These are phyloP conservation scores for Populus deltoides DNA, from an alignment of 345 rosid genomes.

Conservation along the genomic window DNA sequence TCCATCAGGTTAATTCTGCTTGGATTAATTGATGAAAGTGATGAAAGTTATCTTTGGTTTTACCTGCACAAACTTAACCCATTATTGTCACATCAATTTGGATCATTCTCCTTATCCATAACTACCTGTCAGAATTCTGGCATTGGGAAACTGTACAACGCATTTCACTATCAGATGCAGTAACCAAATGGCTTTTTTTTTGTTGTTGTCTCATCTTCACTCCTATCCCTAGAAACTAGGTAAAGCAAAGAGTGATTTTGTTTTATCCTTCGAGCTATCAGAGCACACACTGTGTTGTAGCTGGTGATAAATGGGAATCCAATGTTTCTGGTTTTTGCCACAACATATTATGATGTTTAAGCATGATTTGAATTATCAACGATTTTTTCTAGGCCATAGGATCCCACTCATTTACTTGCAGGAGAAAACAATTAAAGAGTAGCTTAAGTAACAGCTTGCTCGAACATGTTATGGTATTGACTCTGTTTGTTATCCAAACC, in stretches of 20 bases:
- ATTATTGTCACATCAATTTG: neutral
- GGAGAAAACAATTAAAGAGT: neutral
- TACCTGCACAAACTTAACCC: neutral
- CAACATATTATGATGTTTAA: neutral
- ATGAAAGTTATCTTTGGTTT: neutral
- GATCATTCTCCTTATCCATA: neutral
- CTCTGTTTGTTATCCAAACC: too few species aligned
- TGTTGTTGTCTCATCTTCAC: neutral
- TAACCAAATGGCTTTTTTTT: too few species aligned
- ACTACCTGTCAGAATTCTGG: neutral
- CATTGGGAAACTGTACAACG: neutral
- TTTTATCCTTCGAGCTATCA: neutral
- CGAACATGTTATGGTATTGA: neutral
- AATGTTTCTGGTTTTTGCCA: neutral
- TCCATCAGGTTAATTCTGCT: neutral
- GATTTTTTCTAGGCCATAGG: neutral
- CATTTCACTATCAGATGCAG: neutral
- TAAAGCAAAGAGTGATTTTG: neutral
- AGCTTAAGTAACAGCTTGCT: neutral
- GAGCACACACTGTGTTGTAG: neutral
- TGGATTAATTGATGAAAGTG: neutral
- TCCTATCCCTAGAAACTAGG: neutral
- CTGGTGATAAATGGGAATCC: neutral
- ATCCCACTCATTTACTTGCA: neutral
- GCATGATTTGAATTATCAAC: neutral